phyloP scores from a whole-genome alignment of 192 early-diverging fungal genomes.

The Umbelopsis sp. region DNA sequence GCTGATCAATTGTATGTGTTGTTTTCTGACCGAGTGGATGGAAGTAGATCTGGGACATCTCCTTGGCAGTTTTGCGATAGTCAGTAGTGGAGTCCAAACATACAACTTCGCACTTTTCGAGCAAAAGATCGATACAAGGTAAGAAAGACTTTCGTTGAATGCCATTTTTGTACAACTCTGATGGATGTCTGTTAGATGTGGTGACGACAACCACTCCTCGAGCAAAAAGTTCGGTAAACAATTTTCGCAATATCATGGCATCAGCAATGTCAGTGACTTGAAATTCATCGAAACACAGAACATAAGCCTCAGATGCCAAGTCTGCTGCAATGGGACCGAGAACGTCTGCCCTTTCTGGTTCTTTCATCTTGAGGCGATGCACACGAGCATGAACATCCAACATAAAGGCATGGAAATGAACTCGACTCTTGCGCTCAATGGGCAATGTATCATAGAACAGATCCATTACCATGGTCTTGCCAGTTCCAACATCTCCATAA shows the following conservation, averaged over 20 bases:
- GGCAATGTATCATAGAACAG: constrained; percentile 85
- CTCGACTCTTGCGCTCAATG: constrained; percentile 74
- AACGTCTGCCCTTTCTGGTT: constrained; percentile 58
- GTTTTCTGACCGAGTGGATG: constrained; percentile 63
- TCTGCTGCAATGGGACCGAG: constrained; percentile 78
- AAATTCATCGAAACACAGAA: constrained; percentile 97
- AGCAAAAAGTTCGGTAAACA: constrained; percentile 81
- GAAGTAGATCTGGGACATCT: constrained; percentile 68
- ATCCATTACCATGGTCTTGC: constrained; percentile 97
- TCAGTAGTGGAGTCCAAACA: constrained; percentile 89
- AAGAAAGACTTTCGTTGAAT: constrained; percentile 92
- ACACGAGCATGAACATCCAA: constrained; percentile 82
- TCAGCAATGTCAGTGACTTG: constrained; percentile 98
- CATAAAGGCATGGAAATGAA: constrained; percentile 99
- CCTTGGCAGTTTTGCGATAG: constrained; percentile 73
- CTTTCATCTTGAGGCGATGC: constrained; percentile 58
- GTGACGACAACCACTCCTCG: constrained; percentile 88
- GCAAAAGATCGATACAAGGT: constrained; percentile 88
- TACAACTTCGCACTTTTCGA: constrained; percentile 78
- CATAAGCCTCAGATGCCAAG: constrained; percentile 76
- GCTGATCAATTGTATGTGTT: constrained; percentile 43
- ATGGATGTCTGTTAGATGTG: constrained; percentile 92
- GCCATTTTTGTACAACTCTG: constrained; percentile 94
- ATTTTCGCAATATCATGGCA: constrained; percentile 87
- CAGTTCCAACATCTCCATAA: constrained; percentile 84